phyloP scores from a whole-genome alignment of 2,329 filamentous ascomycete species.

The Botrytis sinoallii region DNA sequence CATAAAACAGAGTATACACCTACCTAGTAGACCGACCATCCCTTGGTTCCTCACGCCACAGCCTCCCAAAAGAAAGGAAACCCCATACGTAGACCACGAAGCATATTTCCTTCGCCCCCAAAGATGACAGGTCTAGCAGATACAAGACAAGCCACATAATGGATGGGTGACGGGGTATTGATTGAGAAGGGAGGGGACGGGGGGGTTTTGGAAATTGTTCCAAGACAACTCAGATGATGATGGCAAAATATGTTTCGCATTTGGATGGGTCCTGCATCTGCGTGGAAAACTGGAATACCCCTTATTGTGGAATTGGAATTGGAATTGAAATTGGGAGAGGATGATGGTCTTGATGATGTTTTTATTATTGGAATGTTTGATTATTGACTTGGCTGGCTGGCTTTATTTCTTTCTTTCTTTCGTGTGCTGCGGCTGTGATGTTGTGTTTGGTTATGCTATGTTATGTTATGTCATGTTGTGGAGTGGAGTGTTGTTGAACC shows the following conservation, averaged over 20 bases:
- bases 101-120: neutral
- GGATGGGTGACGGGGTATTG: neutral
- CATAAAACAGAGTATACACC: no score
- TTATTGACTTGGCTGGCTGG: neutral
- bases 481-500: neutral
- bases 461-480: neutral
- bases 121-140: neutral
- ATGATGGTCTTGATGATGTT: no score
- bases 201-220: conserved; percentile 2
- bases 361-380: neutral
- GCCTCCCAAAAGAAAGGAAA: neutral
- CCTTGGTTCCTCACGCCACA: neutral
- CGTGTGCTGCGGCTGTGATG: neutral
- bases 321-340: no score
- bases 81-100: neutral
- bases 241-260: neutral
- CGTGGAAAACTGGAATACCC: neutral
- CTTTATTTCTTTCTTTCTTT: neutral
- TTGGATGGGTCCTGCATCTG: neutral
- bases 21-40: no score
- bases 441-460: neutral
- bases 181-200: no score
- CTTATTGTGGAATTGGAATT: neutral
- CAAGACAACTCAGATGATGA: conserved; percentile 10
- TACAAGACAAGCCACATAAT: conserved; percentile 6